phyloP scores from a whole-genome alignment of 2,329 filamentous ascomycete genomes.

The Dactylellina drechsleri region DNA sequence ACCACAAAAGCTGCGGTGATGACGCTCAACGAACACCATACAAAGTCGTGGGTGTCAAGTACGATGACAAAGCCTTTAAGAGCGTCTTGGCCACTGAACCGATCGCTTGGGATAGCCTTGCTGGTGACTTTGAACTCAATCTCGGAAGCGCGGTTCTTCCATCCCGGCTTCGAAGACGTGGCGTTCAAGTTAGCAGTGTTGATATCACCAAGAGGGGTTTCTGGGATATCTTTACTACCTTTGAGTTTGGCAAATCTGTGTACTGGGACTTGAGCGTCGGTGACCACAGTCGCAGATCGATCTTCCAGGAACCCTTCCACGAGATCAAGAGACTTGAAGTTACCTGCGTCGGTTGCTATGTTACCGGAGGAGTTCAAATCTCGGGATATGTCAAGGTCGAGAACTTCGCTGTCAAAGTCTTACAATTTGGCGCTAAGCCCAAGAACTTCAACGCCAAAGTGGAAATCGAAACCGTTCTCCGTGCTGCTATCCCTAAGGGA shows the following conservation, averaged over 20 bases:
- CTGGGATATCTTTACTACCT: slow-evolving; percentile 37
- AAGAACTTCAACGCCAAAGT: slow-evolving; percentile 49
- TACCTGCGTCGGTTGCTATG: slow-evolving; percentile 54
- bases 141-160: slow-evolving; percentile 40
- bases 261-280: slow-evolving; percentile 49
- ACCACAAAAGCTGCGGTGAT: slow-evolving; percentile 59
- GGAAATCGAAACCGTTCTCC: slow-evolving; percentile 34
- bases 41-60: slow-evolving; percentile 37
- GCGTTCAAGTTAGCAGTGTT: neutral
- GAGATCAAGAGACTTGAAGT: slow-evolving; percentile 31
- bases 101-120: slow-evolving; percentile 41
- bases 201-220: slow-evolving; percentile 49
- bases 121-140: slow-evolving; percentile 46
- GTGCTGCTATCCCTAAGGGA: slow-evolving; percentile 16
- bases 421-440: slow-evolving; percentile 45
- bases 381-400: slow-evolving; percentile 54
- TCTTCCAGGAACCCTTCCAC: slow-evolving; percentile 35
- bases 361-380: slow-evolving; percentile 53
- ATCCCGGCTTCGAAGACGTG: slow-evolving; percentile 17
- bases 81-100: slow-evolving; percentile 27
- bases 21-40: slow-evolving; percentile 60
- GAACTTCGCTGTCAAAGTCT: slow-evolving; percentile 46
- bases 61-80: slow-evolving; percentile 31
- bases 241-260: slow-evolving; percentile 42
- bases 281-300: slow-evolving; percentile 13